Percentiles rank a stretch among this genome's conserved stretches.
Conservation (phyloP, 768 basidiomycete species). For the Pleurotus citrinopileatus region DNA sequence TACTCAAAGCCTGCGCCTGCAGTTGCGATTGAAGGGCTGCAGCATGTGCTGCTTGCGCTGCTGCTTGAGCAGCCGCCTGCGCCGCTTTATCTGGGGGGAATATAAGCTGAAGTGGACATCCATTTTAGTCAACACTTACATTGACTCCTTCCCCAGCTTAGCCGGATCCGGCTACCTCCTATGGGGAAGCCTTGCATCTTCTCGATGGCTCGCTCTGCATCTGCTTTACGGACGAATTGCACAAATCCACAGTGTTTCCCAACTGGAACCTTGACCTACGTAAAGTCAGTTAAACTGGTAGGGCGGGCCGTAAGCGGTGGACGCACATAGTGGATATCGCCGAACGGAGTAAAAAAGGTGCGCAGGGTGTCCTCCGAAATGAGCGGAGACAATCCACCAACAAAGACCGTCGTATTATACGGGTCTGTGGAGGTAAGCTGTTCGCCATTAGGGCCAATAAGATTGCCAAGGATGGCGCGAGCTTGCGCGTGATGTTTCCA, state of each 20-base stretch:
- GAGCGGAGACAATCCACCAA: slow-evolving; percentile 84
- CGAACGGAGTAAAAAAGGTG: slow-evolving; percentile 91
- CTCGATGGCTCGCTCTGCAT: slow-evolving; percentile 90
- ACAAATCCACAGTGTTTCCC: slow-evolving; percentile 97
- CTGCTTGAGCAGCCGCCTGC: slow-evolving; percentile 70
- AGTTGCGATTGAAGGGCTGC: slow-evolving; percentile 58
- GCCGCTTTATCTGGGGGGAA: slow-evolving; percentile 74
- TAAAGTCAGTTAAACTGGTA: slow-evolving; percentile 12
- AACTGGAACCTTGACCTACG: slow-evolving; percentile 91
- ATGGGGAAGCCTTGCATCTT: slow-evolving; percentile 97
- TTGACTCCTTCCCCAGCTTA: slow-evolving; percentile 94
- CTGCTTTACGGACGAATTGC: slow-evolving; percentile 88
- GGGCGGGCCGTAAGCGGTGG: slow-evolving; percentile 3
- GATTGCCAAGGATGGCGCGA: slow-evolving; percentile 75
- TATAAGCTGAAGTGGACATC: slow-evolving; percentile 3
- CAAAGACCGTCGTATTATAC: slow-evolving; percentile 96
- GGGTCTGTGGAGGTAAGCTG: slow-evolving; percentile 87
- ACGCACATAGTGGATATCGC: slow-evolving; percentile 87
- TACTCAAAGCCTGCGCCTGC: slow-evolving; percentile 15
- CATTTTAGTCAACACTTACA: slow-evolving; percentile 57
- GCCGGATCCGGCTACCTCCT: slow-evolving; percentile 84
- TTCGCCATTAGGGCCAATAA: slow-evolving; percentile 85
- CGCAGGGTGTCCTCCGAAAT: slow-evolving; percentile 90
- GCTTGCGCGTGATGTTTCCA: slow-evolving; percentile 87
- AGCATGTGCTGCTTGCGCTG: slow-evolving; percentile 60